Conservation (phyloP, 495 filamentous ascomycete genomes). For the Bathelium albidoporum region DNA sequence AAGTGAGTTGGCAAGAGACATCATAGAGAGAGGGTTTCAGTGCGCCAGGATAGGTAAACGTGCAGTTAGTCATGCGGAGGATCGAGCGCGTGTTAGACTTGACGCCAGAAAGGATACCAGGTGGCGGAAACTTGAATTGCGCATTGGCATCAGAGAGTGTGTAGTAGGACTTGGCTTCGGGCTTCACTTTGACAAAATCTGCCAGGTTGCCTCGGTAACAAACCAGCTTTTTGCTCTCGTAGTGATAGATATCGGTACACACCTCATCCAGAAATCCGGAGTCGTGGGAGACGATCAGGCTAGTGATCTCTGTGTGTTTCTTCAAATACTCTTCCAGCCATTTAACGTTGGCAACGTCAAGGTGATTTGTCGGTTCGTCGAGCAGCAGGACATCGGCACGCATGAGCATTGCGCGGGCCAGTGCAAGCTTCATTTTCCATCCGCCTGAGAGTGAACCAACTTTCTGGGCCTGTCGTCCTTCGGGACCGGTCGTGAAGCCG, state of each 20-base stretch:
- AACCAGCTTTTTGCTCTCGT: constrained; percentile 93
- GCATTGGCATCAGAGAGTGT: constrained; percentile 82
- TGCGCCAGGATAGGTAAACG: constrained; percentile 81
- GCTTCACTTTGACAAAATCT: constrained; percentile 80
- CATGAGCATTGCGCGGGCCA: constrained; percentile 94
- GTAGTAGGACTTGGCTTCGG: constrained; percentile 98
- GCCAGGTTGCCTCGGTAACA: constrained; percentile 92
- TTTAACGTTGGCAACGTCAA: constrained; percentile 91
- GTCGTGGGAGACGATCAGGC: constrained; percentile 96
- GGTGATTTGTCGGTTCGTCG: constrained; percentile 98
- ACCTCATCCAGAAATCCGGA: constrained; percentile 94
- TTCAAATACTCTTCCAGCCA: constrained; percentile 96
- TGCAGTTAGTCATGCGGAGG: constrained; percentile 84
- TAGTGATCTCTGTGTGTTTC: constrained; percentile 91
- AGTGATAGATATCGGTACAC: constrained; percentile 98
- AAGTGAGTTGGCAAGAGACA: constrained; percentile 71
- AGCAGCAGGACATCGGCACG: constrained; percentile 89
- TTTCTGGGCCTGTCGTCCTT: constrained; percentile 74
- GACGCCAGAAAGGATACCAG: constrained; percentile 87
- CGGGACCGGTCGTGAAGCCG: constrained; percentile 81
- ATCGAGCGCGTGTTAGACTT: constrained; percentile 90
- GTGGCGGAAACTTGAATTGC: constrained; percentile 95
- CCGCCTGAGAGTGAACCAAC: constrained; percentile 96
- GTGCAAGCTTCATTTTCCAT: constrained; percentile 99
- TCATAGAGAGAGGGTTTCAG: constrained; percentile 78